Conservation (phyloP, 2,329 filamentous ascomycete genomes). For the Colletotrichum noveboracense region DNA sequence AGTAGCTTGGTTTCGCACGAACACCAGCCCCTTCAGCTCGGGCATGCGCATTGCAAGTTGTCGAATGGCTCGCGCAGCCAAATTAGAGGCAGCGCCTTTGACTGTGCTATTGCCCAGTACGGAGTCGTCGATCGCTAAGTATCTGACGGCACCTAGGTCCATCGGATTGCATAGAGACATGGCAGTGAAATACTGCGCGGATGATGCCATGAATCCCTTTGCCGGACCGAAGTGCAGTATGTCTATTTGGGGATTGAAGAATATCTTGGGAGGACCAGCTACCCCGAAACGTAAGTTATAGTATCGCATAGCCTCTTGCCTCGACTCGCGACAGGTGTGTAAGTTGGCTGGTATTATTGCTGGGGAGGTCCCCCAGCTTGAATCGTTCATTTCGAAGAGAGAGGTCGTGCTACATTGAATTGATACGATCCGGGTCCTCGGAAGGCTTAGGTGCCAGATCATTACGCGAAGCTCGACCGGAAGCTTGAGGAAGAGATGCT, state of each 20-base stretch:
- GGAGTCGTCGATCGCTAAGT: not conserved
- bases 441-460: not conserved
- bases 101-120: not conserved
- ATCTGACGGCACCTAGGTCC: not conserved
- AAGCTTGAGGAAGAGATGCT: not conserved
- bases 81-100: not conserved
- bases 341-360: not conserved
- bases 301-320: not conserved
- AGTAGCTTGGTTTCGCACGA: not conserved
- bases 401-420: not conserved
- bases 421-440: not conserved
- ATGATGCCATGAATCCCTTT: not conserved
- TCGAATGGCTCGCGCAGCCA: not conserved
- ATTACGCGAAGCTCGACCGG: no score
- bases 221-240: not conserved
- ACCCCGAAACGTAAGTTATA: not conserved
- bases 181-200: not conserved
- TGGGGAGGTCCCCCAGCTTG: not conserved
- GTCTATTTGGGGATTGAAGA: not conserved
- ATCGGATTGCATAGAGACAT: not conserved
- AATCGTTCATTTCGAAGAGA: not conserved
- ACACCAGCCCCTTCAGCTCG: not conserved
- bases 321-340: not conserved
- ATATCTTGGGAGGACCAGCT: not conserved
- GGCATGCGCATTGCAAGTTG: not conserved